These are phyloP conservation scores for Grosmannia serpens DNA, from an alignment of 2,329 filamentous ascomycete species.

Conservation along the genomic window DNA sequence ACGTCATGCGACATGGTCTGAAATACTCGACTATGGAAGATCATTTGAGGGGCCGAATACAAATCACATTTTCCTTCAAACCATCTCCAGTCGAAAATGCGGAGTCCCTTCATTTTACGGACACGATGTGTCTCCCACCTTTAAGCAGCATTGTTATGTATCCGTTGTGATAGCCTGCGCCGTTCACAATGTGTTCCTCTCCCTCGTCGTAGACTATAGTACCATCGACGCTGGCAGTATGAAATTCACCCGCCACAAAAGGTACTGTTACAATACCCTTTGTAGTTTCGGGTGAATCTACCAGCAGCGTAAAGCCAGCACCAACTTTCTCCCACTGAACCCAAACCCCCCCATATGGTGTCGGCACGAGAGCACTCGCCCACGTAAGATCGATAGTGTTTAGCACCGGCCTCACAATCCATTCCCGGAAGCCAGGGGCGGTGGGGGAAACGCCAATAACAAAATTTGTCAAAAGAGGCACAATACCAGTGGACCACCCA, in stretches of 20 bases:
- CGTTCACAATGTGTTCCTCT: conserved; percentile 25
- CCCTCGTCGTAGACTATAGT: conserved; percentile 7
- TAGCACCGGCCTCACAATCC: conserved; percentile 25
- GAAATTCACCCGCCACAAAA: conserved; percentile 1
- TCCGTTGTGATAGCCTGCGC: conserved; percentile 15
- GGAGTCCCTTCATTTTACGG: neutral
- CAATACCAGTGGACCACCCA: conserved; percentile 39
- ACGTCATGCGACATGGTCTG: neutral
- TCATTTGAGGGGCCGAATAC: neutral
- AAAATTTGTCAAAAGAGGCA: conserved; percentile 32
- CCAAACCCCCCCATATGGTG: conserved; percentile 25
- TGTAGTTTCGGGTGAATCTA: conserved; percentile 20
- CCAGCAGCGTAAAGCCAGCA: conserved; percentile 16
- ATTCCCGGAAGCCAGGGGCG: conserved; percentile 30
- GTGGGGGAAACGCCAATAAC: conserved; percentile 34
- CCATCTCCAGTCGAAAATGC: neutral
- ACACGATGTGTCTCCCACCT: conserved; percentile 3
- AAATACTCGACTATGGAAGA: neutral
- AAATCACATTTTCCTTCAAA: neutral
- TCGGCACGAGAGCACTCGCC: conserved; percentile 32
- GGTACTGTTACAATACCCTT: conserved; percentile 18
- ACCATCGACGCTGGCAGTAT: conserved; percentile 12
- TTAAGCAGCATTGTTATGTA: conserved; percentile 6
- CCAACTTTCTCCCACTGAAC: conserved; percentile 24
- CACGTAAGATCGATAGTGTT: conserved; percentile 25